Evolutionary conservation across 2,329 filamentous ascomycete genomes (phyloP), one percentile per base, ranked within the genome.

Genomic region (Sporothrix phasma): DNA sequence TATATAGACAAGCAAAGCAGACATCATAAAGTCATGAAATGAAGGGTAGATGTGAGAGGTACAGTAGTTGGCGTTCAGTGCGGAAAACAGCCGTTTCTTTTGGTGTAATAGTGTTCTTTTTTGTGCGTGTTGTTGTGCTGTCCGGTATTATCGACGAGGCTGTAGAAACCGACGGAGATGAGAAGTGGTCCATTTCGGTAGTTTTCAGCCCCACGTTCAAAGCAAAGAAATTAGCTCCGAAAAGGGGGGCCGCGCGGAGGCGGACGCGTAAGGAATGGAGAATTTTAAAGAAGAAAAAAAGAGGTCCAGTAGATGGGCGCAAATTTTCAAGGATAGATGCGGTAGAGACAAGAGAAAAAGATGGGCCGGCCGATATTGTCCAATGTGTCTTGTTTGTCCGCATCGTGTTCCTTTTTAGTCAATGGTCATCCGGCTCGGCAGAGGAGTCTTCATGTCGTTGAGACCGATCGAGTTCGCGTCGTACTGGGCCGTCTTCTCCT

Each of bases 351-450:
- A 3, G 34, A 46, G 34, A 39, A 19, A 60, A 45, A 54, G 31
- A 5, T 13, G 31, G 51, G 31, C 51, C 51, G 51, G 51, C 51
- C 51, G 19, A 39, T 39, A 6, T 56, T 31, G 11, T 4, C 22
- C 6, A 53, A 17, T 41, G 5, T 34, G 31, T 24, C 22, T 46
- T 6, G 5, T 31, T 8, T 15, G 34, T 34, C 31, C 31, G 5
- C 31, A 5, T 8, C 31, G 5, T 34, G 5, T 8, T 8, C 34
- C 34, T n/a, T 7, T 39, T 76, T 77, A 86, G 71, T 86, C 83
- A 68, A 86, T 86, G 2, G 83, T 86, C 83, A 86, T 85, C 60
- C 83, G 78, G 69, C 76, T 84, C 4, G 80, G 76, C 45, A 80
- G 72, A 67, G 79, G 76, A 3, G 80, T 77, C 75, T 85, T 84